phyloP scores from a whole-genome alignment of 2,329 filamentous ascomycete species.

The Ustilaginoidea virens region DNA sequence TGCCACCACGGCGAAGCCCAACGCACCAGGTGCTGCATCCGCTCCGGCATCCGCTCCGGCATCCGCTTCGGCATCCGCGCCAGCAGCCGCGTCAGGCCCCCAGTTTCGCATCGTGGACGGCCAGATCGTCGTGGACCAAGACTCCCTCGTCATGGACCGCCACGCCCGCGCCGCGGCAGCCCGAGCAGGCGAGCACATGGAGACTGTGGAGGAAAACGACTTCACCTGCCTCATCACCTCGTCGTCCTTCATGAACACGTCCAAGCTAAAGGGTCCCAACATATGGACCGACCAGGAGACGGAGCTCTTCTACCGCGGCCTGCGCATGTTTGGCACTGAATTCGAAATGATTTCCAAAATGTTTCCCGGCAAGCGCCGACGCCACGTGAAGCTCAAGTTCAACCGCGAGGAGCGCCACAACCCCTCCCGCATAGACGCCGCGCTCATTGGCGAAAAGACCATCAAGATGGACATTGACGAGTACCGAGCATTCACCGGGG shows the following conservation, averaged over 20 bases:
- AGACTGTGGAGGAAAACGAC: constrained; percentile 62
- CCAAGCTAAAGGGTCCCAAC: constrained; percentile 48
- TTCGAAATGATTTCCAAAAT: constrained; percentile 67
- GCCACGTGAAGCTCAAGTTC: constrained; percentile 70
- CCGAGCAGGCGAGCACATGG: constrained; percentile 32
- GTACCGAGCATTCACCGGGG: constrained; percentile 38
- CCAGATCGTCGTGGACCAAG: constrained; percentile 55
- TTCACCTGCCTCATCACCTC: constrained; percentile 58
- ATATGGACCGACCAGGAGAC: constrained; percentile 59
- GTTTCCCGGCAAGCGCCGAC: constrained; percentile 56
- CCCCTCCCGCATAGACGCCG: constrained; percentile 45
- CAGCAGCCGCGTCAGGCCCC: constrained; percentile 24
- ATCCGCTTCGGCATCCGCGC: constrained; percentile 5
- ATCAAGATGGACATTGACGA: constrained; percentile 44
- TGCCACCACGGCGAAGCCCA: constrained; percentile 3
- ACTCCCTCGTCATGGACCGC: constrained; percentile 51
- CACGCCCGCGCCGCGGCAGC: constrained; percentile 44
- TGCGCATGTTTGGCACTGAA: constrained; percentile 67
- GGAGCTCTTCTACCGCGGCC: constrained; percentile 58
- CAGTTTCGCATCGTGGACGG: constrained; percentile 54
- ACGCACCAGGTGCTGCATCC: constrained; percentile 4
- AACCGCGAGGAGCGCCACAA: constrained; percentile 60
- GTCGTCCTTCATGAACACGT: constrained; percentile 44
- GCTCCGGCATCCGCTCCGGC: no score
- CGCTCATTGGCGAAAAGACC: constrained; percentile 44